A percentile compares a stretch with the other conserved stretches of the same genome.
phyloP scores from a whole-genome alignment of 768 basidiomycete species.

The Neoboletus magnificus region DNA sequence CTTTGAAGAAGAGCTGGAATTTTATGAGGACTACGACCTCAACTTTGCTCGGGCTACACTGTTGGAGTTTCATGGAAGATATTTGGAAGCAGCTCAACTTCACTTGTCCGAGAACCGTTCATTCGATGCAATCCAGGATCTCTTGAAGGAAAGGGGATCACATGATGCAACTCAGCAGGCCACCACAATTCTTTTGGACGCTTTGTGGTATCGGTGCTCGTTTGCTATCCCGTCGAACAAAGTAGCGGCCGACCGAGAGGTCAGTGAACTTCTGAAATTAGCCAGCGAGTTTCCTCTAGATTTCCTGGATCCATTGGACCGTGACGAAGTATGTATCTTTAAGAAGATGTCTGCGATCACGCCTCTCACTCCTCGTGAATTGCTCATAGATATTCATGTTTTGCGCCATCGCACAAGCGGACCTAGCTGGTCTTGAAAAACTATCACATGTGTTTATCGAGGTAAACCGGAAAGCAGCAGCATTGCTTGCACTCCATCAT shows the following conservation, averaged over 20 bases:
- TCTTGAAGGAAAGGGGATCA: slow-evolving; percentile 36
- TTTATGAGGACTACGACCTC: slow-evolving; percentile 30
- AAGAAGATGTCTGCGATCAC: background rate
- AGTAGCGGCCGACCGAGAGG: background rate
- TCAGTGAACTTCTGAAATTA: slow-evolving; percentile 25
- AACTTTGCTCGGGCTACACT: slow-evolving; percentile 46
- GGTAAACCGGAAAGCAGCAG: background rate
- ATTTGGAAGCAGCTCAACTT: slow-evolving; percentile 55
- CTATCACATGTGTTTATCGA: slow-evolving; percentile 33
- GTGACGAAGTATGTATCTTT: slow-evolving; percentile 7
- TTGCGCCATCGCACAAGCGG: slow-evolving; percentile 26
- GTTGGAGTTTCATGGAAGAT: slow-evolving; percentile 40
- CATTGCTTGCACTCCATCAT: slow-evolving; percentile 8
- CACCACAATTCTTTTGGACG: slow-evolving; percentile 37
- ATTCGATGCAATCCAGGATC: slow-evolving; percentile 44
- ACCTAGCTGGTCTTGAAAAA: slow-evolving; percentile 26
- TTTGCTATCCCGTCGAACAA: slow-evolving; percentile 32
- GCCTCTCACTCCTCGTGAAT: background rate
- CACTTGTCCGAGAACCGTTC: slow-evolving; percentile 46
- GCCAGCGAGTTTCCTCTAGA: slow-evolving; percentile 10
- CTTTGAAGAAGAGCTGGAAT: slow-evolving; percentile 53
- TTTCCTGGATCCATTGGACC: slow-evolving; percentile 3
- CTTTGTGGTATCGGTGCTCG: slow-evolving; percentile 44
- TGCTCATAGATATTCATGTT: slow-evolving; percentile 30
- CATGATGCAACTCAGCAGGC: slow-evolving; percentile 34